Percentiles rank a stretch among this genome's conserved stretches.
These are phyloP conservation scores for Rhizopogon vulgaris DNA, from an alignment of 768 basidiomycete species.

Conservation along the genomic window DNA sequence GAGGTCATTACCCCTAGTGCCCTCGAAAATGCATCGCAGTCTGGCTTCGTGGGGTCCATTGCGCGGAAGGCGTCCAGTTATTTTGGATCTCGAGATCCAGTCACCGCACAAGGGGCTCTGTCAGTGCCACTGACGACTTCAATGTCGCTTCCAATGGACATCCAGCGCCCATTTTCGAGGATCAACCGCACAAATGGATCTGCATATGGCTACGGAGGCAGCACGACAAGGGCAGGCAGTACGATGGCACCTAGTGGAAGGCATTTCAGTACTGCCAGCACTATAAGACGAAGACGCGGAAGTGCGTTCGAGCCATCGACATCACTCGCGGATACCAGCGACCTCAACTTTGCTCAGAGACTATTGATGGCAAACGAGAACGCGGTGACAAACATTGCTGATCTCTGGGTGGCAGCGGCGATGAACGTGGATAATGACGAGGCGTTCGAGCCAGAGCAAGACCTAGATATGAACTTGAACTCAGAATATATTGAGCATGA, in stretches of 20 bases:
- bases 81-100: slow-evolving; percentile 47
- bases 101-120: slow-evolving; percentile 27
- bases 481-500: slow-evolving; percentile 32
- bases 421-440: slow-evolving; percentile 93
- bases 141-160: slow-evolving; percentile 30
- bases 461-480: slow-evolving; percentile 37
- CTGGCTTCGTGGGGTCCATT: slow-evolving; percentile 32
- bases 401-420: slow-evolving; percentile 96
- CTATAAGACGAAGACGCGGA: slow-evolving; percentile 44
- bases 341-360: slow-evolving; percentile 84
- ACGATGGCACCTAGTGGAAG: slow-evolving; percentile 37
- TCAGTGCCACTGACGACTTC: slow-evolving; percentile 41
- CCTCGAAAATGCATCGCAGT: slow-evolving; percentile 32
- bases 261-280: slow-evolving; percentile 49
- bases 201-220: slow-evolving; percentile 70
- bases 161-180: slow-evolving; percentile 43
- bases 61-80: slow-evolving; percentile 48
- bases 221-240: slow-evolving; percentile 45
- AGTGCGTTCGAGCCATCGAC: slow-evolving; percentile 39
- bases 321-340: slow-evolving; percentile 37
- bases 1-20: slow-evolving; percentile 43
- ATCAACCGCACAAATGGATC: slow-evolving; percentile 66
- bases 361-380: slow-evolving; percentile 91
- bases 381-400: slow-evolving; percentile 89
- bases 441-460: slow-evolving; percentile 17